Percentiles rank a stretch among this genome's conserved stretches.
Conservation (phyloP, 164 flowering plant genomes). For the Annona squamosa region DNA sequence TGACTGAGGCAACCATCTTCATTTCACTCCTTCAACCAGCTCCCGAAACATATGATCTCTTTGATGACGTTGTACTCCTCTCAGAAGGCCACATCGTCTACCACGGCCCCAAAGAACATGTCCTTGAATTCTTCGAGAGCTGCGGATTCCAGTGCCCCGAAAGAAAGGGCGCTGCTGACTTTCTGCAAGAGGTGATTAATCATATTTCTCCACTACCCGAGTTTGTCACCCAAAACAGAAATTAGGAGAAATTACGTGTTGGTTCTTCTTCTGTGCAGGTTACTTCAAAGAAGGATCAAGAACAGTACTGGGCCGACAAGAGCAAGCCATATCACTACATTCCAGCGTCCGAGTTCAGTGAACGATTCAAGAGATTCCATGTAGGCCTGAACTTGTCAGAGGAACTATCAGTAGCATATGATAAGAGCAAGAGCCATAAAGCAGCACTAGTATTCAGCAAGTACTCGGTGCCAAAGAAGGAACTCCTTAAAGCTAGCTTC, state of each 20-base stretch:
- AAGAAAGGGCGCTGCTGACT: conserved; percentile 90
- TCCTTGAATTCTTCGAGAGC: conserved; percentile 68
- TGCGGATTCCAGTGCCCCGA: conserved; percentile 91
- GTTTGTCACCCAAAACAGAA: too few relatives aligned
- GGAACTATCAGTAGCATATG: conserved; percentile 65
- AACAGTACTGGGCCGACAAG: conserved; percentile 80
- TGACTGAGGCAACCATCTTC: conserved; percentile 70
- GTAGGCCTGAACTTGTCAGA: conserved; percentile 52
- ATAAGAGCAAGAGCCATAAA: conserved; percentile 47
- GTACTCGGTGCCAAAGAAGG: conserved; percentile 50
- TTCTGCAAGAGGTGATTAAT: conserved; percentile 75
- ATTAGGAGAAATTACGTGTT: not conserved
- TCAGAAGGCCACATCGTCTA: conserved; percentile 93
- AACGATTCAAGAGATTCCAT: conserved; percentile 68
- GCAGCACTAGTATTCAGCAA: conserved; percentile 70
- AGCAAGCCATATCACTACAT: conserved; percentile 60
- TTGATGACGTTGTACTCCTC: conserved; percentile 80
- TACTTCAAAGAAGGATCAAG: conserved; percentile 88
- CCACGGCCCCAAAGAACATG: conserved; percentile 78
- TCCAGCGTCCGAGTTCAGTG: conserved; percentile 65
- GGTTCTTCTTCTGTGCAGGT: conserved; percentile 37
- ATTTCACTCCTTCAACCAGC: conserved; percentile 97
- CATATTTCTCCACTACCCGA: not conserved
- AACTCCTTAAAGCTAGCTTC: conserved; percentile 64
- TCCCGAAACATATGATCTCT: conserved; percentile 89